phyloP scores from a whole-genome alignment of 345 rosid species.

The Lagerstroemia speciosa region DNA sequence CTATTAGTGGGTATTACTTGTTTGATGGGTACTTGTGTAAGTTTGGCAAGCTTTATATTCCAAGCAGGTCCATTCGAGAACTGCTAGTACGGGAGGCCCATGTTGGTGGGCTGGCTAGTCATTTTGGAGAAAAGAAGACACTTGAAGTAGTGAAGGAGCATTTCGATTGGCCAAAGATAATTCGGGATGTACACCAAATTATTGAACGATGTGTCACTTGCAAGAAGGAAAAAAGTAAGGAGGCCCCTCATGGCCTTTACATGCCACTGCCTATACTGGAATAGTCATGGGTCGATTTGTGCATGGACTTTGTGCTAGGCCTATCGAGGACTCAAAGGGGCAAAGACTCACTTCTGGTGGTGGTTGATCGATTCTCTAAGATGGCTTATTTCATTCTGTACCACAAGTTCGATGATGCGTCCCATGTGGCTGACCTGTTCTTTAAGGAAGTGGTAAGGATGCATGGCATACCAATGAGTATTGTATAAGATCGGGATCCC shows the following conservation, averaged over 20 bases:
- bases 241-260: neutral
- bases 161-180: slow-evolving; percentile 7
- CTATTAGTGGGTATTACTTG: neutral
- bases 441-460: neutral
- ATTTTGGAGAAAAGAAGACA: slow-evolving; percentile 7
- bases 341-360: slow-evolving; percentile 2
- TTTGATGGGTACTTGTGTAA: slow-evolving; percentile 3
- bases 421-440: neutral
- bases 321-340: neutral
- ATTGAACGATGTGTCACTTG: neutral
- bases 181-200: neutral
- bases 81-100: neutral
- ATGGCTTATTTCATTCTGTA: too few relatives aligned
- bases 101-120: neutral
- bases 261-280: neutral
- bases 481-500: neutral
- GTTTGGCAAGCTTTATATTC: slow-evolving; percentile 4
- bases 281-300: neutral
- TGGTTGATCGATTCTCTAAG: too few relatives aligned
- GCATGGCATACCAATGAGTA: slow-evolving; percentile 1
- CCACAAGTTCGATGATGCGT: too few relatives aligned
- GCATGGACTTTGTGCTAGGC: slow-evolving; percentile 3
- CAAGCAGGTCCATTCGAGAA: neutral
- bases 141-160: neutral
- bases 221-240: neutral